A percentile compares a stretch with the other conserved stretches of the same genome.
Evolutionary conservation across 805 yeast species (phyloP).

Genomic region (Candida tibetensis): DNA sequence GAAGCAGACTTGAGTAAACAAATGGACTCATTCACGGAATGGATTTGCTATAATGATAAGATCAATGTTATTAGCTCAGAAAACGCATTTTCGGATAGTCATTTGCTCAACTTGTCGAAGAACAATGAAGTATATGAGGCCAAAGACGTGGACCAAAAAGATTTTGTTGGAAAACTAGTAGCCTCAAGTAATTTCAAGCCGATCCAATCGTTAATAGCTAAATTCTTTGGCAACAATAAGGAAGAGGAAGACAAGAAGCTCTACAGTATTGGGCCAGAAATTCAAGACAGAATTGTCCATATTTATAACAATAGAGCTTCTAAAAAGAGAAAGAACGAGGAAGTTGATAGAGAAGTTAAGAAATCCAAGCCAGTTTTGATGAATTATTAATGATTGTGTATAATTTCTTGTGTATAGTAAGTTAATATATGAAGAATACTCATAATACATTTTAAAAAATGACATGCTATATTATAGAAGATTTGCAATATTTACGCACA

Average conservation of each 20-base stretch:
- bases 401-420: slow-evolving; percentile 1
- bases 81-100: background rate
- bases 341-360: slow-evolving; percentile 5
- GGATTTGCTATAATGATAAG: slow-evolving; percentile 12
- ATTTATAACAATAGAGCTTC: slow-evolving; percentile 1
- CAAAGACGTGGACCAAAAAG: background rate
- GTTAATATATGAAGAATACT: background rate
- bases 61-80: background rate
- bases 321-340: slow-evolving; percentile 7
- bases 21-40: slow-evolving; percentile 13
- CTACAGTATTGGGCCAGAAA: background rate
- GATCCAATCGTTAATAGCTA: background rate
- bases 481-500: too few relatives aligned
- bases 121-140: background rate
- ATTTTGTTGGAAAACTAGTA: background rate
- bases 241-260: background rate
- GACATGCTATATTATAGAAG: too few relatives aligned
- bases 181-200: background rate
- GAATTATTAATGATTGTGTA: slow-evolving; percentile 2
- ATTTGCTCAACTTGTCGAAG: background rate
- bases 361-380: slow-evolving; percentile 5
- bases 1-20: slow-evolving; percentile 12
- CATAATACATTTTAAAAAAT: too few relatives aligned
- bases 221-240: background rate
- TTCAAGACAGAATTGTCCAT: slow-evolving; percentile 1